Conservation (phyloP, 2,329 filamentous ascomycete genomes). For the Seiridium unicorne region DNA sequence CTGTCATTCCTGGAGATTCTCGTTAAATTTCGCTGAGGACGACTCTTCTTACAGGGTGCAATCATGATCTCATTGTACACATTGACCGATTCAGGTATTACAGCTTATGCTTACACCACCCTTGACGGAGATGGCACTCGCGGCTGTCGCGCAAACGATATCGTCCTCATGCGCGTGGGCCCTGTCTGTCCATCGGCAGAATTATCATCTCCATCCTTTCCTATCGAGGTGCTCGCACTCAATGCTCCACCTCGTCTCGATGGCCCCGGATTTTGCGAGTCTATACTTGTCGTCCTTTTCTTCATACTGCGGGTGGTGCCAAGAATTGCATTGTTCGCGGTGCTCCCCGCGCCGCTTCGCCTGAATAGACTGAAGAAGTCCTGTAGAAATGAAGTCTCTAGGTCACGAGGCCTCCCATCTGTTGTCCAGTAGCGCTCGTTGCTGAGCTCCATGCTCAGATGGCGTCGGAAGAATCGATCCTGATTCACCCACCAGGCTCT, state of each 20-base stretch:
- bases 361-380: constrained; percentile 38
- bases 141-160: constrained; percentile 14
- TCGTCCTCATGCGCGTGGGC: constrained; percentile 12
- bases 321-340: constrained; percentile 20
- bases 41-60: background rate
- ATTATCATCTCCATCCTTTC: constrained; percentile 14
- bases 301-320: constrained; percentile 10
- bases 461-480: constrained; percentile 43
- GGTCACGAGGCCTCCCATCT: constrained; percentile 38
- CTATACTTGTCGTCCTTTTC: constrained; percentile 2
- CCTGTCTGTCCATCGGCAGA: constrained; percentile 1
- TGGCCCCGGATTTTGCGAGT: constrained; percentile 1
- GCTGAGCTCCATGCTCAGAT: constrained; percentile 44
- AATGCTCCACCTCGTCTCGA: constrained; percentile 7
- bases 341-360: constrained; percentile 19
- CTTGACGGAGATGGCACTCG: background rate
- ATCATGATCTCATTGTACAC: no score
- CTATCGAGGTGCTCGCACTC: constrained; percentile 12
- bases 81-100: no score
- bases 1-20: no score
- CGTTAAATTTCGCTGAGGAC: no score
- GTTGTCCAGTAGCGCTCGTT: constrained; percentile 47
- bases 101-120: background rate
- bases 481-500: constrained; percentile 47
- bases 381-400: constrained; percentile 40